These are phyloP conservation scores for Petunia secreta DNA, from an alignment of 257 asterid genomes.

Conservation along the genomic window DNA sequence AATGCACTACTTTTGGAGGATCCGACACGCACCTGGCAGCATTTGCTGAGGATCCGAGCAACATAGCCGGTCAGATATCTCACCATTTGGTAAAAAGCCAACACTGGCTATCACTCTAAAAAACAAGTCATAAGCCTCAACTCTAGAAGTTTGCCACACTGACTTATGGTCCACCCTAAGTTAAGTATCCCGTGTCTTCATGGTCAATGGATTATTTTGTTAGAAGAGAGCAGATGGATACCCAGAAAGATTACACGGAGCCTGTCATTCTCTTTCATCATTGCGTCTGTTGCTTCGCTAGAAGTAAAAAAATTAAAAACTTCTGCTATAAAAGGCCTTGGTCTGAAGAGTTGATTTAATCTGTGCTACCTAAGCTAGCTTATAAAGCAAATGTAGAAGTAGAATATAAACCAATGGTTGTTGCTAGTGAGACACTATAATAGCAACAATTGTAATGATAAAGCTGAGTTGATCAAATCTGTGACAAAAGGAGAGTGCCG, in stretches of 20 bases:
- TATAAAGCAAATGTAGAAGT: not conserved
- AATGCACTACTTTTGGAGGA: too few species aligned
- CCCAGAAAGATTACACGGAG: not conserved
- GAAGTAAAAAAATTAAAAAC: not conserved
- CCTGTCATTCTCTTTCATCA: not conserved
- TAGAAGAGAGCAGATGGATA: slow-evolving; percentile 1
- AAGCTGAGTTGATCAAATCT: not conserved
- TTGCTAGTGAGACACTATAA: not conserved
- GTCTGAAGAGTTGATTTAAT: not conserved
- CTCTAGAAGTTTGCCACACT: not conserved
- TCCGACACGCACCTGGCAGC: too few species aligned
- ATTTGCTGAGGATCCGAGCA: too few species aligned
- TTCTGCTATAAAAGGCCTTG: not conserved
- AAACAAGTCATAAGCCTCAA: not conserved
- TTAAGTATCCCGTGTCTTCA: not conserved
- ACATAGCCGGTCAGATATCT: not conserved
- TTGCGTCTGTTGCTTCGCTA: not conserved
- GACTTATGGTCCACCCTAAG: not conserved
- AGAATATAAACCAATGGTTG: not conserved
- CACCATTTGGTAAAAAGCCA: not conserved
- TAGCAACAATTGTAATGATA: not conserved
- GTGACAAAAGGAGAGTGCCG: not conserved
- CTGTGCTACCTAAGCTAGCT: not conserved
- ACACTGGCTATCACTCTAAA: not conserved
- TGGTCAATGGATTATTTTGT: not conserved